Base-by-base conservation (phyloP, 2,329 filamentous ascomycete genomes). In the Phaeosphaeriaceae sp. region DNA sequence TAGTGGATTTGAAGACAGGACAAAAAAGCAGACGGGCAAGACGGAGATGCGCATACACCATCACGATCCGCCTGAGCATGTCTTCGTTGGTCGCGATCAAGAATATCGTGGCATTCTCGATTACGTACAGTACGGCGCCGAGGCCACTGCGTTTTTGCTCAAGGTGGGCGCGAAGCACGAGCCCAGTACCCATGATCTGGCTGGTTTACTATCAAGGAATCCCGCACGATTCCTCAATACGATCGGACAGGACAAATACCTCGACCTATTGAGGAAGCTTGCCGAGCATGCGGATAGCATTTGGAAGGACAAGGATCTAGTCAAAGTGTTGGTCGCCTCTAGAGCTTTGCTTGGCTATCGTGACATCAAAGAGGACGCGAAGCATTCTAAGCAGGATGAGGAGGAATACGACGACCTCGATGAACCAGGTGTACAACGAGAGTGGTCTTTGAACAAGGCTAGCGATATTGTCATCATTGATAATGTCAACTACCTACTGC, bases 21-120 rank as follows among this genome's bases (percentile, higher is more conserved):
- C 67, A 11, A 73, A 65, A 59, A 58, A 60, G 13, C 75, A 77
- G 49, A 63, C 58, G 63, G 78, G 43, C 52, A 73, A 55, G 72
- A 69, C 46, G 70, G 76, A 77, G 58, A 71, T 49, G 67, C 86
- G 48, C 80, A 83, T 65, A 19, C 75, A 77, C 49, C 75, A 78
- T 50, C 84, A 88, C 66, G 83, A 93, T 47, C 84, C 86, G 17
- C 94, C 95, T 5, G 86, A 85, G 48, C 84, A 88, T 43, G 93
- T 91, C 63, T 99, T 97, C 75, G 83, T 99, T 1, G 95, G 95
- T 9, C 83, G 85, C 32, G 83, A 85, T 53, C 81, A 86, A 55
- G 84, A 89, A 65, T 99, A 96, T 70, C 91, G 88, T 11, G 91
- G 97, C 30, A 96, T 99, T 30, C 97, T 99, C 66, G 93, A 98